These are phyloP conservation scores for Fomitopsis schrenkii DNA, from an alignment of 1,284 basidiomycete genomes.

Conservation along the genomic window DNA sequence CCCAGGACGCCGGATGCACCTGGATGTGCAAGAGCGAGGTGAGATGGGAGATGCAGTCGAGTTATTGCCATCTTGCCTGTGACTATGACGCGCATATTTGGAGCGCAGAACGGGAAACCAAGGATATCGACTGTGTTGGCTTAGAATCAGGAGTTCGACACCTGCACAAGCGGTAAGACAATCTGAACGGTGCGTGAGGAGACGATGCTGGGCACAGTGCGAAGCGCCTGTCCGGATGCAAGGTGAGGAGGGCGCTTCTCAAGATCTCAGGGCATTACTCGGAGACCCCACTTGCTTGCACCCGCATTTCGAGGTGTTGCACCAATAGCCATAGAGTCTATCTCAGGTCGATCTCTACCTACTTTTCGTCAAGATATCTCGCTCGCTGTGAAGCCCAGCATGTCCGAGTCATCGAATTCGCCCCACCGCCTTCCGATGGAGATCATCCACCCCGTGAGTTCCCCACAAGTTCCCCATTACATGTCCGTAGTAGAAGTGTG, in stretches of 20 bases:
- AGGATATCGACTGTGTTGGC: too few species aligned
- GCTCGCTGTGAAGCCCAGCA: neutral
- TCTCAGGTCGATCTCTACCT: neutral
- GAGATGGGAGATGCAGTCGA: neutral
- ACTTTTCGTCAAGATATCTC: neutral
- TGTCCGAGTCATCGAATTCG: neutral
- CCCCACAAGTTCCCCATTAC: neutral
- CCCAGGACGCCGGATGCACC: slow-evolving; percentile 80
- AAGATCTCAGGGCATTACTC: too few species aligned
- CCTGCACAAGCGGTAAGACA: too few species aligned
- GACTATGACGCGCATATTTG: slow-evolving; percentile 39
- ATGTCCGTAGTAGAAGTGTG: neutral
- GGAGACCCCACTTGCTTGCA: too few species aligned
- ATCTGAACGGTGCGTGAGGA: too few species aligned
- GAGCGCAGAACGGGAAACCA: neutral
- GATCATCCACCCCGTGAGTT: neutral
- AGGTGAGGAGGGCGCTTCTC: too few species aligned
- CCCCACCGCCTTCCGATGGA: neutral
- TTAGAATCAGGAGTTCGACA: too few species aligned
- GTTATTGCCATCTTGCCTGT: slow-evolving; percentile 37
- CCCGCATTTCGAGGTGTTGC: too few species aligned
- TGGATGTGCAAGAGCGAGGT: slow-evolving; percentile 21
- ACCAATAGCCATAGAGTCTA: neutral
- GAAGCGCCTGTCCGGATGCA: too few species aligned
- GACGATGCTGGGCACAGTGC: too few species aligned